phyloP scores from a whole-genome alignment of 2,329 filamentous ascomycete species.

The Apiospora sp. region DNA sequence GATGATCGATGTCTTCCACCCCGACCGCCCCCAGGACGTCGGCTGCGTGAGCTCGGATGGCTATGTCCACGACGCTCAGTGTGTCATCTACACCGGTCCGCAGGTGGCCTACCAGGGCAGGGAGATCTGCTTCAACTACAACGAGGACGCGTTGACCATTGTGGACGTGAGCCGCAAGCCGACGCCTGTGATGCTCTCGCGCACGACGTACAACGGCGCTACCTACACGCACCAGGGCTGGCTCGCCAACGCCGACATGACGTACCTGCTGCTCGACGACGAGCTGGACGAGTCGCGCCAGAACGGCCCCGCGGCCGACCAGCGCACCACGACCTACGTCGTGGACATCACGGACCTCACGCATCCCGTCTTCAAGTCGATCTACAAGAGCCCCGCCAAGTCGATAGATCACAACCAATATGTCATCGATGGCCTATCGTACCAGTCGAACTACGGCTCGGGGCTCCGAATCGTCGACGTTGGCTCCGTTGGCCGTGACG shows the following conservation, averaged over 20 bases:
- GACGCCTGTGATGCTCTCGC: constrained; percentile 52
- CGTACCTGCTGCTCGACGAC: constrained; percentile 55
- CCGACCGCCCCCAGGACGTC: constrained; percentile 58
- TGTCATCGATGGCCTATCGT: constrained; percentile 46
- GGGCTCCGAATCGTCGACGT: constrained; percentile 48
- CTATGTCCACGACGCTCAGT: constrained; percentile 70
- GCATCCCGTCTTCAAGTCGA: constrained; percentile 49
- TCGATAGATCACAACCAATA: constrained; percentile 55
- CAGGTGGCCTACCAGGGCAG: constrained; percentile 53
- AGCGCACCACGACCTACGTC: constrained; percentile 55
- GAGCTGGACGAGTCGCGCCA: constrained; percentile 55
- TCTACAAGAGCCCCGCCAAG: constrained; percentile 47
- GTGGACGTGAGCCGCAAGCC: constrained; percentile 59
- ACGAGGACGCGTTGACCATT: constrained; percentile 59
- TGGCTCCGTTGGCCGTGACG: constrained; percentile 39
- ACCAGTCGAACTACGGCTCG: constrained; percentile 54
- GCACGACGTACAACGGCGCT: constrained; percentile 60
- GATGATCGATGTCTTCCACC: constrained; percentile 64
- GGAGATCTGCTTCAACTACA: constrained; percentile 65
- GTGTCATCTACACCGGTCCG: constrained; percentile 61
- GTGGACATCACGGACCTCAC: constrained; percentile 52
- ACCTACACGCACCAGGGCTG: constrained; percentile 64
- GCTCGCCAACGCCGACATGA: constrained; percentile 49
- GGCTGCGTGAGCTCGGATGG: constrained; percentile 64
- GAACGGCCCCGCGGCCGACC: constrained; percentile 45